Evolutionary conservation across 1,139 yeast species (phyloP).

Genomic region (Candida tunisiensis): DNA sequence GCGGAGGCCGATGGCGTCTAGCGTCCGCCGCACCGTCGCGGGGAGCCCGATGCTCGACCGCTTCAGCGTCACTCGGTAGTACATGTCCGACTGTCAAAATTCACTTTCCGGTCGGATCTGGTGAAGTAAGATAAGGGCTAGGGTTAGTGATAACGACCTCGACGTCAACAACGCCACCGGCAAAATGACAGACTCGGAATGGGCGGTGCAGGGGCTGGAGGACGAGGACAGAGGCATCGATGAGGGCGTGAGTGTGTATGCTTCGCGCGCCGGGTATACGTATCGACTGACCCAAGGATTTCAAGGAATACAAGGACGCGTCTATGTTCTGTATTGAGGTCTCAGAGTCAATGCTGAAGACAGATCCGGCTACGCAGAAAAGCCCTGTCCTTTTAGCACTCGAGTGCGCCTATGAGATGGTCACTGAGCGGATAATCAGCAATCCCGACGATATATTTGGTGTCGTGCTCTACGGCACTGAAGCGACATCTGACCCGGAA

Average conservation of each 20-base stretch:
- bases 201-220: too few relatives aligned
- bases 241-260: too few relatives aligned
- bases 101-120: background rate
- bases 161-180: too few relatives aligned
- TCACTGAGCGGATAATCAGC: conserved; percentile 14
- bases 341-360: conserved; percentile 15
- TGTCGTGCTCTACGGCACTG: conserved; percentile 17
- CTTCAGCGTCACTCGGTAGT: conserved; percentile 43
- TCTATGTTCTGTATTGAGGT: conserved; percentile 20
- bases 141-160: too few relatives aligned
- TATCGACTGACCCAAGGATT: background rate
- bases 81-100: conserved; percentile 6
- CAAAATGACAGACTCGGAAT: too few relatives aligned
- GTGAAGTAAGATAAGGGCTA: background rate
- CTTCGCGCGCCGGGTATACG: too few relatives aligned
- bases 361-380: conserved; percentile 3
- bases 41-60: conserved; percentile 84
- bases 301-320: conserved; percentile 4
- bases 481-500: conserved; percentile 6
- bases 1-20: conserved; percentile 57
- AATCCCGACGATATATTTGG: conserved; percentile 17
- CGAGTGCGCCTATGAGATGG: conserved; percentile 14
- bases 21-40: conserved; percentile 42
- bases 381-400: conserved; percentile 11
- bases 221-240: too few relatives aligned